phyloP scores from a whole-genome alignment of 1,284 basidiomycete genomes.

The Naganishia sp. region DNA sequence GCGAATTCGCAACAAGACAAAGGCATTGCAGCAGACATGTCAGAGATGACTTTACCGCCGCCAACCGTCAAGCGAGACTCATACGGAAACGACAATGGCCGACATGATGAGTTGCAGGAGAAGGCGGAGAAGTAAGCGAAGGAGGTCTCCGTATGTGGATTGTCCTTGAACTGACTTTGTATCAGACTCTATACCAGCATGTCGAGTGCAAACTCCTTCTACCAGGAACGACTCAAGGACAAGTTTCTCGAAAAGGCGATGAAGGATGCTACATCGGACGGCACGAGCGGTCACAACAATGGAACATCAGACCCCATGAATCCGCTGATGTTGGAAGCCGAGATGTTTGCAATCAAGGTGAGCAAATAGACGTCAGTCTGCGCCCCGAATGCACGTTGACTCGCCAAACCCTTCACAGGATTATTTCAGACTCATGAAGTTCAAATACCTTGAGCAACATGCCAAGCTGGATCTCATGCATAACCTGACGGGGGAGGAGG shows the following conservation, averaged over 20 bases:
- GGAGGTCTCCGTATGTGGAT: no score
- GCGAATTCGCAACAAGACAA: background rate
- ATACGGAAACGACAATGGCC: constrained; percentile 26
- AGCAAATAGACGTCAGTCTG: constrained; percentile 7
- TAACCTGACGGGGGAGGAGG: constrained; percentile 75
- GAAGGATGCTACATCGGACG: constrained; percentile 35
- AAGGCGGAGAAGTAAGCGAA: constrained; percentile 18
- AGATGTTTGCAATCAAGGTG: constrained; percentile 48
- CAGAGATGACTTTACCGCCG: constrained; percentile 5
- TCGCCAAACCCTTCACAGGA: constrained; percentile 55
- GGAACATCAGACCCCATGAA: constrained; percentile 43
- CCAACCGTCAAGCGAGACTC: constrained; percentile 19
- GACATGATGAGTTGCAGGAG: constrained; percentile 22
- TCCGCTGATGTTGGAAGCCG: constrained; percentile 45
- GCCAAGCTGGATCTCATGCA: constrained; percentile 82
- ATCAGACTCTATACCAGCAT: constrained; percentile 10
- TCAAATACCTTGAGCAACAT: constrained; percentile 80
- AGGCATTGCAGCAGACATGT: background rate
- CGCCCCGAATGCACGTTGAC: no score
- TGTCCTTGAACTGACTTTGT: background rate
- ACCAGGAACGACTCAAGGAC: constrained; percentile 33
- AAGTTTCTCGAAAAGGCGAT: constrained; percentile 34
- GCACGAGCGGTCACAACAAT: constrained; percentile 16
- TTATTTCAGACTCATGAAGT: constrained; percentile 78
- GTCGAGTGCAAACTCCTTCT: constrained; percentile 14